Evolutionary conservation across 768 basidiomycete species (phyloP).

Genomic region (Pleurotus tuber-regium): DNA sequence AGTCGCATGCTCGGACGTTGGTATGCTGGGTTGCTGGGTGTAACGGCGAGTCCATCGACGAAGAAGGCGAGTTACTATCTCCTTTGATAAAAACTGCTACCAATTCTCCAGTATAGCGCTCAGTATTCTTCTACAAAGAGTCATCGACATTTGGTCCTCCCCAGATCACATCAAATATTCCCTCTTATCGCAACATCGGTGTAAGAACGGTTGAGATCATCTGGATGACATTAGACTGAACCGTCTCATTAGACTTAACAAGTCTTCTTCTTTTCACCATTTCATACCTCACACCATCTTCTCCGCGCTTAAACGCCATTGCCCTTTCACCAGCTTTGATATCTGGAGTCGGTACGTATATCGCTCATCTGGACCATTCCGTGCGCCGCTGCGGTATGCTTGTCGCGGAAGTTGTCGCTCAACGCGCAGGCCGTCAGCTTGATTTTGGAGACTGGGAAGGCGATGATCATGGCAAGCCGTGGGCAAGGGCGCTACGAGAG

Average conservation of each 20-base stretch:
- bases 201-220: slow-evolving; percentile 46
- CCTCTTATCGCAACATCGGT: slow-evolving; percentile 68
- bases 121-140: slow-evolving; percentile 41
- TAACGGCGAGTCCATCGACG: slow-evolving; percentile 21
- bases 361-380: slow-evolving; percentile 71
- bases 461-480: slow-evolving; percentile 57
- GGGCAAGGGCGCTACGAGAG: slow-evolving; percentile 60
- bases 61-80: slow-evolving; percentile 25
- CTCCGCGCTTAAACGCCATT: slow-evolving; percentile 42
- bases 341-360: slow-evolving; percentile 66
- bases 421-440: slow-evolving; percentile 58
- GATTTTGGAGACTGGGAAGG: slow-evolving; percentile 87
- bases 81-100: neutral
- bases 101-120: slow-evolving; percentile 35
- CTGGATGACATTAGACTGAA: neutral
- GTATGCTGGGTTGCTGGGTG: slow-evolving; percentile 67
- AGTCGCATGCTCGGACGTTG: slow-evolving; percentile 58
- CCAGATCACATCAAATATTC: slow-evolving; percentile 81
- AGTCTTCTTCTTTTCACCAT: slow-evolving; percentile 63
- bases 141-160: slow-evolving; percentile 70
- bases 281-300: slow-evolving; percentile 56
- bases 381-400: slow-evolving; percentile 93
- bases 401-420: slow-evolving; percentile 77
- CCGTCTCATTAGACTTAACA: slow-evolving; percentile 57
- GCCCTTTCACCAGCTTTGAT: slow-evolving; percentile 63